A percentile compares a stretch with the other conserved stretches of the same genome.
These are phyloP conservation scores for Scheffersomyces ergatensis DNA, from an alignment of 805 yeast genomes.

Conservation along the genomic window DNA sequence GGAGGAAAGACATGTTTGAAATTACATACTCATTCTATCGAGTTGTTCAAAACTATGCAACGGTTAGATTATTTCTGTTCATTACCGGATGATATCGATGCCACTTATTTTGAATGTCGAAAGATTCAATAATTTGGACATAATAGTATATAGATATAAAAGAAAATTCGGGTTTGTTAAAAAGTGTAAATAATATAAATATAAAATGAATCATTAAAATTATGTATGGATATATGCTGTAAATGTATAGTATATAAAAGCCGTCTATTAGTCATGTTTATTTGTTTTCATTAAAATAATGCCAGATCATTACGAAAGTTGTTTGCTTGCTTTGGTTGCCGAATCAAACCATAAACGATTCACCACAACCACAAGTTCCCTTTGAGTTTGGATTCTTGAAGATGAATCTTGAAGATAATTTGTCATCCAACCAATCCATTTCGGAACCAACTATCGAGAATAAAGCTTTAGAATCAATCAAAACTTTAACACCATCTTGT, in stretches of 20 bases:
- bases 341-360: slow-evolving; percentile 85
- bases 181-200: not conserved
- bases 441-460: slow-evolving; percentile 95
- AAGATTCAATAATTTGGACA: slow-evolving; percentile 20
- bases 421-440: slow-evolving; percentile 98
- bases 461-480: slow-evolving; percentile 93
- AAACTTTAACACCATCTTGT: slow-evolving; percentile 90
- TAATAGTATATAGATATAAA: not conserved
- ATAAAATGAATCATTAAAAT: too few species aligned
- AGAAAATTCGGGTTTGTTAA: not conserved
- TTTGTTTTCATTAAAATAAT: not conserved
- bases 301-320: not conserved
- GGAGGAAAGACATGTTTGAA: slow-evolving; percentile 51
- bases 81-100: slow-evolving; percentile 45
- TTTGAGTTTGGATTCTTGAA: slow-evolving; percentile 95
- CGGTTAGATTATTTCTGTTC: slow-evolving; percentile 49
- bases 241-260: too few species aligned
- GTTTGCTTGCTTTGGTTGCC: not conserved
- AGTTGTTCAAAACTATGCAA: slow-evolving; percentile 49
- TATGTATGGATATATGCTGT: not conserved
- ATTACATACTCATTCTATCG: slow-evolving; percentile 36
- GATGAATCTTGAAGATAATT: slow-evolving; percentile 81
- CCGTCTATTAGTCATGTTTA: too few species aligned
- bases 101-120: slow-evolving; percentile 53
- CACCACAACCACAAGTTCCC: slow-evolving; percentile 99